phyloP scores from a whole-genome alignment of 208 protist species.

The Acanthamoeba triangularis region DNA sequence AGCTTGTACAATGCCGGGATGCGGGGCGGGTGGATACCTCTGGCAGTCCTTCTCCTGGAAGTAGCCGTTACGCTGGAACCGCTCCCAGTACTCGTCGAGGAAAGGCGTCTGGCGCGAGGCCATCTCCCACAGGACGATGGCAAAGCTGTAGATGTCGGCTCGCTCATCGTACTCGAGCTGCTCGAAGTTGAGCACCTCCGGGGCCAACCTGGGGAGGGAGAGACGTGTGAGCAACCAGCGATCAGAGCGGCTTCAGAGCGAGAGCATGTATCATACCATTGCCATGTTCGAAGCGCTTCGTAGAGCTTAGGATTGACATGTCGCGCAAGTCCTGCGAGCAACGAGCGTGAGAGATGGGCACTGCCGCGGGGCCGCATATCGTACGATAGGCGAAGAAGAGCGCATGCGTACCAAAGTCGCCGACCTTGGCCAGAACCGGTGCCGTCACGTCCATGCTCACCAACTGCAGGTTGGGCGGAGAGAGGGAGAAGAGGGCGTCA shows the following conservation, averaged over 20 bases:
- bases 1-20: no score
- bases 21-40: neutral
- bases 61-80: conserved; percentile 63
- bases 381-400: neutral
- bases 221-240: neutral
- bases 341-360: neutral
- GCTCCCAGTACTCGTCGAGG: conserved; percentile 66
- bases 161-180: conserved; percentile 72
- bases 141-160: conserved; percentile 64
- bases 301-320: conserved; percentile 13
- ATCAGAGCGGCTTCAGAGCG: neutral
- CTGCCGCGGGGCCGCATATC: no score
- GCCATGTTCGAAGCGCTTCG: conserved; percentile 48
- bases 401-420: conserved; percentile 79
- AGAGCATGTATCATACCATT: conserved; percentile 63
- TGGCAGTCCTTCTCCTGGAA: conserved; percentile 58
- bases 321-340: conserved; percentile 18
- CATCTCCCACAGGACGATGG: conserved; percentile 70
- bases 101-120: conserved; percentile 32
- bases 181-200: conserved; percentile 44
- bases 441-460: neutral
- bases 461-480: neutral
- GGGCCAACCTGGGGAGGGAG: neutral
- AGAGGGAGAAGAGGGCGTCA: neutral
- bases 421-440: conserved; percentile 75